Evolutionary conservation across 345 rosid species (phyloP).

Genomic region (Syzygium aromaticum): DNA sequence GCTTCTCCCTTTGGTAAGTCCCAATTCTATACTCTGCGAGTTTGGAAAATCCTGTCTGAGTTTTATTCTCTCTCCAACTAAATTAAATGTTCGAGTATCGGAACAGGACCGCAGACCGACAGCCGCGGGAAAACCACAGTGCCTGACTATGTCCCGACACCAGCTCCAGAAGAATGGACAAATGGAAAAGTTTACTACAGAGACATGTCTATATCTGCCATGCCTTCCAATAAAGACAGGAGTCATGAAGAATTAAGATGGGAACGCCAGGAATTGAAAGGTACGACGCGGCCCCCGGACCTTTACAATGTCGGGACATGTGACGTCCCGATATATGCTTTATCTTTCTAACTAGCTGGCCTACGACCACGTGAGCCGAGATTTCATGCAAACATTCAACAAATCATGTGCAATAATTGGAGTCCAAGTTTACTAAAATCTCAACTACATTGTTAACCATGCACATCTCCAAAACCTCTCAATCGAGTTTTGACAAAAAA

Average conservation of each 20-base stretch:
- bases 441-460: background rate
- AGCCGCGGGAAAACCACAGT: background rate
- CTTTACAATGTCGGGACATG: background rate
- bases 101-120: background rate
- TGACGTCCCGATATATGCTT: background rate
- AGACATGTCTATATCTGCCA: background rate
- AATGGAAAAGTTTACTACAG: background rate
- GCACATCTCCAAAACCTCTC: background rate
- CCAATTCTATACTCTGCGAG: background rate
- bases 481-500: too few relatives aligned
- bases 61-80: background rate
- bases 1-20: background rate
- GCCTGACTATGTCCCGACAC: background rate
- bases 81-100: background rate
- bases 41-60: background rate
- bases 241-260: background rate
- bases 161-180: background rate
- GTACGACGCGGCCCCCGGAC: background rate
- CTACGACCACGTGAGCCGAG: background rate
- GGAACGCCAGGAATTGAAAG: background rate
- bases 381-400: background rate
- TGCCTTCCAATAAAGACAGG: background rate
- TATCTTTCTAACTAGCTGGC: background rate
- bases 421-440: background rate
- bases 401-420: background rate